Evolutionary conservation across 208 protist genomes (phyloP).

Genomic region (Novymonas esmeraldas): DNA sequence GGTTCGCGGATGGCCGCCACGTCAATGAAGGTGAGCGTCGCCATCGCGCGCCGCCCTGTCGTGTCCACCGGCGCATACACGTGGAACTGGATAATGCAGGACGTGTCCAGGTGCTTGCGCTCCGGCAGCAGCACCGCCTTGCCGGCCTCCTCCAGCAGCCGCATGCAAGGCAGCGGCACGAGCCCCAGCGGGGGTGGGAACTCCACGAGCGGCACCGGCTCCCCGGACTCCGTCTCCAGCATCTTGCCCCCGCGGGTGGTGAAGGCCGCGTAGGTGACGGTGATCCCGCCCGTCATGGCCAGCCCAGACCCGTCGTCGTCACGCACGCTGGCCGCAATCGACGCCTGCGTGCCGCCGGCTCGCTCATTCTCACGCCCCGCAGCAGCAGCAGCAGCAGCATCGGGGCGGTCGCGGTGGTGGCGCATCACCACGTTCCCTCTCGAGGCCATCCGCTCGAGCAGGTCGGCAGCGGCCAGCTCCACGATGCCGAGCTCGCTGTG

Average conservation of each 20-base stretch:
- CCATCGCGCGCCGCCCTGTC: conserved; percentile 76
- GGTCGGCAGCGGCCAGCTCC: conserved; percentile 74
- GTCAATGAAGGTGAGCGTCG: conserved; percentile 89
- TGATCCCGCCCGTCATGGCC: conserved; percentile 40
- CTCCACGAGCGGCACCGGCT: conserved; percentile 64
- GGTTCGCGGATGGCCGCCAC: conserved; percentile 70
- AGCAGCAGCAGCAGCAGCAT: no score
- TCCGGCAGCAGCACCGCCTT: conserved; percentile 67
- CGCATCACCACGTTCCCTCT: conserved; percentile 39
- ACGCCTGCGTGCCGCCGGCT: conserved; percentile 7
- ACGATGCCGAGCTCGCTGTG: conserved; percentile 80
- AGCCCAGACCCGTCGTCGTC: conserved; percentile 19
- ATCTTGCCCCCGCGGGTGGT: conserved; percentile 66
- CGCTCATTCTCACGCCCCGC: conserved; percentile 16
- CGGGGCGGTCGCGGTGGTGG: conserved; percentile 30
- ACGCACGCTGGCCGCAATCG: conserved; percentile 2
- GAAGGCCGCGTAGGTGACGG: conserved; percentile 84
- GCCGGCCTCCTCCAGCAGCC: conserved; percentile 57
- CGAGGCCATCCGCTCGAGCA: conserved; percentile 55
- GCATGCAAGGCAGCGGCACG: conserved; percentile 75
- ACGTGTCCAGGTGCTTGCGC: conserved; percentile 76
- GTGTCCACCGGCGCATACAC: conserved; percentile 79
- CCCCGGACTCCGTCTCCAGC: conserved; percentile 56
- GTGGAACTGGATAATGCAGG: conserved; percentile 87
- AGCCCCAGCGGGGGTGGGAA: conserved; percentile 79